Evolutionary conservation across 2,329 filamentous ascomycete species (phyloP), one percentile per base, ranked within the genome.

Genomic region (Dactylellina haptotyla): DNA sequence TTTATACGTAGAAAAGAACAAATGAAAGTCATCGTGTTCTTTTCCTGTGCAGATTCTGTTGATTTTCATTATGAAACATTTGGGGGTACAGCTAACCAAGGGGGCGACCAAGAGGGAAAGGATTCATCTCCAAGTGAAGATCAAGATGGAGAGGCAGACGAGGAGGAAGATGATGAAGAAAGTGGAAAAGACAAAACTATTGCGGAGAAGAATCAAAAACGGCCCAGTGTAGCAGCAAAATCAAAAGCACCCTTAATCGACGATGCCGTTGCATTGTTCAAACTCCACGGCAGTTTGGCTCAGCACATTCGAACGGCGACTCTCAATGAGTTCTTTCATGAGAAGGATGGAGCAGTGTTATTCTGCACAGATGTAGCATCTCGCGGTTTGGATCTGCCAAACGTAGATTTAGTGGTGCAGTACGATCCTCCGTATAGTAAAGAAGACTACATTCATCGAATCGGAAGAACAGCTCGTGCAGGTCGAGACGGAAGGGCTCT

Each of bases 11-110:
- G 90, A 80, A 94, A 93, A 0, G 92, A 92, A 0, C 91, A 96
- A 16, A 97, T 96, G 91, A 98, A 99, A 81, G 91, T 90, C 20
- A 97, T 99, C 73, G 85, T 99, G 34, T 99, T 99, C 82, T 91
- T 99, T 53, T 97, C 94, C 9, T 99, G 95, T 79, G 93, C 95
- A 18, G 95, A 99, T 80, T 95, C 92, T 0, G 95, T 98, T 70
- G 93, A 99, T 80, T 99, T 97, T 78, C 94, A 98, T 80, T 98
- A 93, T 80, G 90, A 96, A 73, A 83, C 97, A 2, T 87, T 99
- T 66, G 89, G 53, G 6, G 26, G 43, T 16, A 10, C 26, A 6
- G 32, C 23, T 16, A 30, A 25, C 28, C 25, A 50, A 12, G 57
- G 51, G 12, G 12, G 32, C n/a, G 16, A 54, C 84, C 4, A 82